Base-by-base conservation (phyloP, 768 basidiomycete genomes). In the Nidularia sp. region DNA sequence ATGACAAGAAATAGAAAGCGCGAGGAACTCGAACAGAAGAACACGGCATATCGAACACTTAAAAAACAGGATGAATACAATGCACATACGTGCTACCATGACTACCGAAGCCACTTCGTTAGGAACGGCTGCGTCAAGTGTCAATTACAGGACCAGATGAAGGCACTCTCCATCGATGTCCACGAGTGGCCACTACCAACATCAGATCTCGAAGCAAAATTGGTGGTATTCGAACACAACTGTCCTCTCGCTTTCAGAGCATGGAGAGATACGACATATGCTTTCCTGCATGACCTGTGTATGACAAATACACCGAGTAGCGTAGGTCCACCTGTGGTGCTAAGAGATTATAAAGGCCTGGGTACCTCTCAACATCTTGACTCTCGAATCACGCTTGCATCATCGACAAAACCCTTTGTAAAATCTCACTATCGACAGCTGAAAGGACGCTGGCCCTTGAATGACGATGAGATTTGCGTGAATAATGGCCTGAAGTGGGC, bases 121-220 rank as follows among this genome's bases (percentile, higher is more conserved):
- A 48, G 47, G 13, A 12, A 45, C 0, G 8, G 6, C 3, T 74
- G 70, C 49, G 3, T n/a, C 2, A 70, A 62, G 49, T 76, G 75
- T 44, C 4, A 6, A 0, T 53, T 66, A 13, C 25, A 57, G 15
- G 18, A 9, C 1, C 4, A 57, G 45, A 63, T 66, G 0, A 5
- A 34, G 0, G 3, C 0, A 0, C 55, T 76, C 59, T 2, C 3
- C 0, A 78, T 80, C 22, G 0, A 25, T 0, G 55, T 74, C 4
- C 64, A 75, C 35, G 80, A 81, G 49, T 77, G 76, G 77, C 80
- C 79, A 0, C 55, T 81, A 36, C 76, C 79, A 0, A 32, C 48
- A 1, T 43, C 56, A 8, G 18, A 13, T 4, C 9, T 59, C 3
- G 31, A 51, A 5, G 66, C 66, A 0, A 60, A 70, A 48, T 57